Percentiles rank a stretch among this genome's conserved stretches.
These are phyloP conservation scores for Ciborinia camelliae DNA, from an alignment of 2,329 filamentous ascomycete genomes.

Conservation along the genomic window DNA sequence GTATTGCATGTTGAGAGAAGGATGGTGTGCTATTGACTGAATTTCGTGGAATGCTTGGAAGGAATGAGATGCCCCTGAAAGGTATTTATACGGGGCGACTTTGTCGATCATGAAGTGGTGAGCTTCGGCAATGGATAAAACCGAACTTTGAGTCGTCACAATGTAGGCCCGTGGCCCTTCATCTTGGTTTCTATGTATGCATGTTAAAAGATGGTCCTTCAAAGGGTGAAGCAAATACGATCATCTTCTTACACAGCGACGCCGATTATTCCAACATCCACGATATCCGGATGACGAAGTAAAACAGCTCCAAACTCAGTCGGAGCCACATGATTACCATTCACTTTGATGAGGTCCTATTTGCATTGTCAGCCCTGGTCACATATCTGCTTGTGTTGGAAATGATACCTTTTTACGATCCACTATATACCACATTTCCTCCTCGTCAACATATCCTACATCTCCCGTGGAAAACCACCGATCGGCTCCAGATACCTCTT, in stretches of 20 bases:
- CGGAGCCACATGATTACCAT: conserved; percentile 49
- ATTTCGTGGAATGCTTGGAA: background rate
- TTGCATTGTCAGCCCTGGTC: background rate
- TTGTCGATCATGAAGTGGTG: background rate
- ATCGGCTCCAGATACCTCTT: background rate
- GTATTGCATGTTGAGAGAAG: background rate
- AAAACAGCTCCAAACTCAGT: conserved; percentile 47
- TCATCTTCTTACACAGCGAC: conserved; percentile 35
- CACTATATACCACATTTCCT: conserved; percentile 83
- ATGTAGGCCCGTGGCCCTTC: background rate
- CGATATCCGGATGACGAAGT: conserved; percentile 40
- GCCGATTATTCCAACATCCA: conserved; percentile 47
- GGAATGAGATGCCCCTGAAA: conserved; percentile 1
- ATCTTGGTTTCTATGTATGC: background rate
- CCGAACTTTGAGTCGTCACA: background rate
- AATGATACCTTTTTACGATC: conserved; percentile 51
- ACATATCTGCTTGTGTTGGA: background rate
- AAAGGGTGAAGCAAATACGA: background rate
- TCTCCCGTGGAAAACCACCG: conserved; percentile 34
- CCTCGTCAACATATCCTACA: conserved; percentile 61
- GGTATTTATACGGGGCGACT: background rate
- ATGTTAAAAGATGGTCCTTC: background rate
- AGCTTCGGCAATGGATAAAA: background rate
- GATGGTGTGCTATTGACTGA: background rate
- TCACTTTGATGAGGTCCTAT: conserved; percentile 44